Conservation (phyloP, 441 rosid species). For the Syzygium malaccense region DNA sequence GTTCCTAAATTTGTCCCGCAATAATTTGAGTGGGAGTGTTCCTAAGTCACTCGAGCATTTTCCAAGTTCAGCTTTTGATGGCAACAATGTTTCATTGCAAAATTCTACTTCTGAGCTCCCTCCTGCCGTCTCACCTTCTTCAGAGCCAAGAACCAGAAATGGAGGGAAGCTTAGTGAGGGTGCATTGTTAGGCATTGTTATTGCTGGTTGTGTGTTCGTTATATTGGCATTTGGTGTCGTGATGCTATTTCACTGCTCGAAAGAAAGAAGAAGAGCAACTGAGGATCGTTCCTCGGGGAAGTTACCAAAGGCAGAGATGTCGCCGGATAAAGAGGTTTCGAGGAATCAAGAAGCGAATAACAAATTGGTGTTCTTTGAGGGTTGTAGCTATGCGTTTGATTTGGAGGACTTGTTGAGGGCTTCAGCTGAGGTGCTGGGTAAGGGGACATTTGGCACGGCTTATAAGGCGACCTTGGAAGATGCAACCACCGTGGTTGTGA, state of each 20-base stretch:
- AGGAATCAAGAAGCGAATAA: constrained; percentile 1
- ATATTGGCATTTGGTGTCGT: constrained; percentile 41
- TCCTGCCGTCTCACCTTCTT: constrained; percentile 19
- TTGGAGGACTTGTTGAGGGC: constrained; percentile 12
- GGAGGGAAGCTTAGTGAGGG: constrained; percentile 36
- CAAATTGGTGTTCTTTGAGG: constrained; percentile 14
- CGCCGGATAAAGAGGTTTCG: constrained; percentile 1
- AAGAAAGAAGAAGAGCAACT: constrained; percentile 28
- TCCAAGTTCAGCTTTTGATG: constrained; percentile 49
- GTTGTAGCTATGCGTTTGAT: constrained; percentile 14
- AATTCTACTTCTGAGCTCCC: constrained; percentile 22
- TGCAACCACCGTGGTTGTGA: constrained; percentile 5
- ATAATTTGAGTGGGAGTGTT: constrained; percentile 46
- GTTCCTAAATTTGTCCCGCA: constrained; percentile 51
- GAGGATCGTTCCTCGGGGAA: constrained; percentile 24
- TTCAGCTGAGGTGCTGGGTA: not conserved
- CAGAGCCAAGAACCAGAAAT: constrained; percentile 16
- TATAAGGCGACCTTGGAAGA: constrained; percentile 1
- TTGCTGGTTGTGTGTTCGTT: constrained; percentile 38
- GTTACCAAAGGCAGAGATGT: constrained; percentile 1
- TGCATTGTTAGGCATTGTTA: constrained; percentile 39
- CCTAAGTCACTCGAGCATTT: constrained; percentile 59
- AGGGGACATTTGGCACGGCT: not conserved
- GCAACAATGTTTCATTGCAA: constrained; percentile 33
- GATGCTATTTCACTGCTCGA: constrained; percentile 41